A percentile compares a stretch with the other conserved stretches of the same genome.
These are phyloP conservation scores for Xylaria flabelliformis DNA, from an alignment of 495 filamentous ascomycete species.

Conservation along the genomic window DNA sequence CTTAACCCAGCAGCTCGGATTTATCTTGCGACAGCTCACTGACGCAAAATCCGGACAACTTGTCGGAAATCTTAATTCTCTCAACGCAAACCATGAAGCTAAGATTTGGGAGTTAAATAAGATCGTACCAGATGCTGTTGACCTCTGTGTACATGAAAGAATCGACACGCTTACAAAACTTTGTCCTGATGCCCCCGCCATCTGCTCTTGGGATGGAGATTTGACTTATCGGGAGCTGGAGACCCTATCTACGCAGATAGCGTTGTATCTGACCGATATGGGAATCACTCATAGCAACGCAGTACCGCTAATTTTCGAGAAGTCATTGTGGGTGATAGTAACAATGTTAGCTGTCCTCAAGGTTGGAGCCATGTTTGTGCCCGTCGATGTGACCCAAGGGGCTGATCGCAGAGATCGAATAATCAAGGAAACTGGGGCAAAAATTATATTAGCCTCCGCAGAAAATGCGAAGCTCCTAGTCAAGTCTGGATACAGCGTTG, in stretches of 20 bases:
- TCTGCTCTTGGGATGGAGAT: not conserved
- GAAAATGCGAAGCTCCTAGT: not conserved
- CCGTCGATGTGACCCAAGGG: not conserved
- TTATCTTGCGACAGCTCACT: not conserved
- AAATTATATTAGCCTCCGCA: not conserved
- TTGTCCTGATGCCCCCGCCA: not conserved
- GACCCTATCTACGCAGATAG: not conserved
- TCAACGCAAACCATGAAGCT: not conserved
- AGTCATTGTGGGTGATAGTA: not conserved
- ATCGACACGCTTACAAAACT: not conserved
- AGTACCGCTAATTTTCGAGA: not conserved
- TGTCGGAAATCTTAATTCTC: not conserved
- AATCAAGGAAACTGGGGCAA: not conserved
- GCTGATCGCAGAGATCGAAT: not conserved
- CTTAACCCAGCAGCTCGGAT: not conserved
- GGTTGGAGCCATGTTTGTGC: not conserved
- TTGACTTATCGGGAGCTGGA: not conserved
- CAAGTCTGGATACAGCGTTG: not conserved
- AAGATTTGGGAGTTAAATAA: not conserved
- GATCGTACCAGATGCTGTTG: not conserved
- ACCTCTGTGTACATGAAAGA: not conserved
- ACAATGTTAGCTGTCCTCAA: not conserved
- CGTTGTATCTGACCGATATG: not conserved
- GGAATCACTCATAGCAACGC: not conserved
- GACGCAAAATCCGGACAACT: not conserved